Base-by-base conservation (phyloP, 225 moss, liverwort and hornwort species). In the Sphagnum contortum region DNA sequence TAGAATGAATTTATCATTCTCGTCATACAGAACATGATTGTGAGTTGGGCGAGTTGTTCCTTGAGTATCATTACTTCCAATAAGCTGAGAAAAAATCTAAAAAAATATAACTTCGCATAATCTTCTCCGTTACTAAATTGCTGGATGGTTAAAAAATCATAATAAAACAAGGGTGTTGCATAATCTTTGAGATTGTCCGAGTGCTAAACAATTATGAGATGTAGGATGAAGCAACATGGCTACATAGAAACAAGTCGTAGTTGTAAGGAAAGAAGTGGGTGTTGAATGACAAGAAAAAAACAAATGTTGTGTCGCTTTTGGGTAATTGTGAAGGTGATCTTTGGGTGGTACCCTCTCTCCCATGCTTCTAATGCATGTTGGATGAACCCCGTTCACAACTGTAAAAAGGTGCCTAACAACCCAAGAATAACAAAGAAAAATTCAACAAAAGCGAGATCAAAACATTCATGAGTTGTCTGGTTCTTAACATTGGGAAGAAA, bases 11-110 rank as follows among this genome's bases (percentile, higher is more conserved):
- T 77, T 80, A 29, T 29, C 29, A 49, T 75, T 87, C 62, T 87
- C 87, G 49, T 83, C 80, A 11, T 80, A 78, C 44, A 87, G 62
- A 3, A 87, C 80, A 57, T 87, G 87, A 61, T 87, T 83, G 61
- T 87, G 87, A 3, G 87, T 87, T 2, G 87, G 87, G 46, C 83
- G 70, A 0, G 77, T 73, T 0, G 87, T 87, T 54, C 87, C 86
- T 82, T 87, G 79, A 9, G 14, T 12, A 8, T 1, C 29, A 47
- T 29, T 29, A 29, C 29, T 29, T 29, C 1, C 1, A 29, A 1
- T 1, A 29, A 29, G 0, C 0, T 29, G 1, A 29, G 29, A 0
- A 29, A 29, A 29, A 29, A 29, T 29, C 1, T 29, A 29, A 29
- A 1, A 29, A 11, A 63, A 0, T 2, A 3, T 0, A 7, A 63